Evolutionary conservation across 108 stramenopile genomes (phyloP), one percentile per base, ranked within the genome.

Genomic region (Stephanodiscus minutulus): DNA sequence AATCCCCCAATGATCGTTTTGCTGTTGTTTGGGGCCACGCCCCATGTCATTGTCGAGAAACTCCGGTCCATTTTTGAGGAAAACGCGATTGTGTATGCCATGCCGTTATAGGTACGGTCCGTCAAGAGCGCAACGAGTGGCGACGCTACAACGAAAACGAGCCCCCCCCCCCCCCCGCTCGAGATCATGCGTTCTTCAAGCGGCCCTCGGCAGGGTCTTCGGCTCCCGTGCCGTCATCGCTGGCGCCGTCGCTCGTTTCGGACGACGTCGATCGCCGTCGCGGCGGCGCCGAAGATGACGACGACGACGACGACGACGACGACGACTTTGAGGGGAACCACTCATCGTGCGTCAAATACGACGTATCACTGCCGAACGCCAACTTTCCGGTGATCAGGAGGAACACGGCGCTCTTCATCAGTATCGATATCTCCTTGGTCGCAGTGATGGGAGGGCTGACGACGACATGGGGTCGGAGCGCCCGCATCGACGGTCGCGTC

Each of bases 351-450:
- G 18, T 33, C 28, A 56, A 31, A 18, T 33, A 56, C 28, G 55
- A 56, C 9, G 11, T 10, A 55, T 55, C 54, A 8, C 7, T 55
- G 27, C 54, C 54, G 27, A 55, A 25, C 54, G 54, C 54, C 54
- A 55, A 10, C 54, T 55, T 55, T 25, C 27, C 54, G 18, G 55
- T 56, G 55, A 56, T 56, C n/a, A 29, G 29, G 12, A 56, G 12
- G 55, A 56, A 20, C 28, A 3, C 31, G 12, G 12, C 31, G 55
- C 55, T 56, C 31, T 56, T 56, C 31, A 33, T 20, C 55, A 56
- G 55, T 15, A 56, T 12, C 55, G 13, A 33, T 56, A 56, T 56
- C 15, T 56, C 55, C 55, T 44, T 17, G 13, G 13, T 15, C 43
- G 43, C 43, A 12, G 13, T 44, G 12, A 44, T 44, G 13, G 43